Base-by-base conservation (phyloP, 2,329 filamentous ascomycete genomes). In the Colletotrichum viniferum region DNA sequence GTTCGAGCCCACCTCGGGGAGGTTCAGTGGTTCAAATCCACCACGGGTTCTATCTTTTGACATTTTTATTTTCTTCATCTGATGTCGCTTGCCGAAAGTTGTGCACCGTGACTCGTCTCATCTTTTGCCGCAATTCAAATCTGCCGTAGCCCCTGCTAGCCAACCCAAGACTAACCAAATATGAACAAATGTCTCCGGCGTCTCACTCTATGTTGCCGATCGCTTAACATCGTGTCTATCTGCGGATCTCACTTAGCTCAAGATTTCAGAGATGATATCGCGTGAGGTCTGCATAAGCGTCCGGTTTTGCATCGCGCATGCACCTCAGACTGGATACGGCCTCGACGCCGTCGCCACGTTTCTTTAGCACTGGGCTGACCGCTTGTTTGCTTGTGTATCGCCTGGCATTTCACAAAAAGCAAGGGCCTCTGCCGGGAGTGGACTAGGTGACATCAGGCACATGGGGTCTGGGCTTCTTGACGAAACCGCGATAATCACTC, bases 1-100 rank as follows among this genome's bases (percentile, higher is more conserved):
- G 73, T 76, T 76, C 73, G 73, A 76, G 73, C 73, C 69, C 73
- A 76, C 69, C 73, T 75, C 73, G 73, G 73, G 73, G 73, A 75
- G 73, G 36, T 8, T 2, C 9, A 72, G 62, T 69, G 69, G 69
- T 73, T 76, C 12, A 24, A 76, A 26, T 4, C 73, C 69, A 61
- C 32, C 18, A 36, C 3, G 26, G 62, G 7, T 14, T 4, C 1
- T 3, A 2, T 9, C 32, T 73, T 68, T 67, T 48, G 13, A 16
- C 28, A 0, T 24, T 56, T 18, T 30, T 28, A 4, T 9, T 58
- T 26, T 30, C 6, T 58, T 21, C n/a, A 2, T 52, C 43, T 52
- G 10, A 52, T 52, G 43, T 52, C 43, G 43, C 5, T 52, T 52
- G 10, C 10, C 43, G 43, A 13, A 52, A 52, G 43, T 21, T 52